phyloP scores from a whole-genome alignment of 352 stramenopile genomes.

The Thraustochytrium striatum region DNA sequence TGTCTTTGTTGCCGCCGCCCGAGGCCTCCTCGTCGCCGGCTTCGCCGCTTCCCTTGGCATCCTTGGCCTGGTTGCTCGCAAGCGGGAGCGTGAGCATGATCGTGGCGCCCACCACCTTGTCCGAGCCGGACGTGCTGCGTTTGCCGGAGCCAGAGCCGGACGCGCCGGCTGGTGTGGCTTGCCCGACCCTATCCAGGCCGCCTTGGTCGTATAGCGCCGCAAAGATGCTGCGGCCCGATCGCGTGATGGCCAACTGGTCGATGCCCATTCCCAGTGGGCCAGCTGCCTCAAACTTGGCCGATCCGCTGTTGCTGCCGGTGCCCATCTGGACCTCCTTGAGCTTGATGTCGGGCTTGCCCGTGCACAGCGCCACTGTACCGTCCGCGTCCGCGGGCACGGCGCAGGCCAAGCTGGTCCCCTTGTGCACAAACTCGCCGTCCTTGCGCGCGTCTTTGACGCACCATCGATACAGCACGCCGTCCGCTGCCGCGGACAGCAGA shows the following conservation, averaged over 20 bases:
- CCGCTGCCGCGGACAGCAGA: slow-evolving; percentile 73
- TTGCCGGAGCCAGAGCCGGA: not conserved
- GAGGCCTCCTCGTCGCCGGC: not conserved
- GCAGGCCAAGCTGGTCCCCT: slow-evolving; percentile 7
- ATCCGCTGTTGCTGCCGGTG: not conserved
- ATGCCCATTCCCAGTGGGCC: not conserved
- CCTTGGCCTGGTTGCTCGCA: not conserved
- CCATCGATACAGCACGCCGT: slow-evolving; percentile 80
- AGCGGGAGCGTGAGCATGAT: not conserved
- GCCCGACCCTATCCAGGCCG: no score
- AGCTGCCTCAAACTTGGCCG: not conserved
- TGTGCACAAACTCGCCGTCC: slow-evolving; percentile 70
- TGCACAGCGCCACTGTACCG: slow-evolving; percentile 18
- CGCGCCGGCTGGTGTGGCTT: not conserved
- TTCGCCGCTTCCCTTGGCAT: not conserved
- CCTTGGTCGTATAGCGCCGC: not conserved
- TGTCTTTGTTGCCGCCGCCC: not conserved
- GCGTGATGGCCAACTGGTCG: slow-evolving; percentile 15
- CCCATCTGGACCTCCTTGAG: slow-evolving; percentile 44
- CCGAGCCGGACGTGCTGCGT: not conserved
- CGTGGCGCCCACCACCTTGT: no score
- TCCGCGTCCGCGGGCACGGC: slow-evolving; percentile 35
- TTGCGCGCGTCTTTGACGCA: slow-evolving; percentile 74
- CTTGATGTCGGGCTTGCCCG: slow-evolving; percentile 27
- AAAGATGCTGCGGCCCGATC: slow-evolving; percentile 9